These are phyloP conservation scores for Penicillium simplicissimum DNA, from an alignment of 495 filamentous ascomycete species.

Conservation along the genomic window DNA sequence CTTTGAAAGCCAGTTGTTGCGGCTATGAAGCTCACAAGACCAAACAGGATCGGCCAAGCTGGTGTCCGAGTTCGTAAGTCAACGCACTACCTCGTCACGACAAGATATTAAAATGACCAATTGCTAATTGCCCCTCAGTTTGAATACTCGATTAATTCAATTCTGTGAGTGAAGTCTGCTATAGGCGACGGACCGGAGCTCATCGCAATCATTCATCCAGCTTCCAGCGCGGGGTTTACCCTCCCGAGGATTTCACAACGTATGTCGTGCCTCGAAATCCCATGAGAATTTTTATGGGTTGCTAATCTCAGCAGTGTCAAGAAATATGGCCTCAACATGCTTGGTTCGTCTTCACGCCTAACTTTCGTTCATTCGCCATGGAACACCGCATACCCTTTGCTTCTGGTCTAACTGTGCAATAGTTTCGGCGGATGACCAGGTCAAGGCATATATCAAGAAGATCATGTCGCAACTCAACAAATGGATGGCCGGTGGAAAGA, in stretches of 20 bases:
- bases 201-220: slow-evolving; percentile 37
- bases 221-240: slow-evolving; percentile 96
- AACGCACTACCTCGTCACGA: not conserved
- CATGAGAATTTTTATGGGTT: not conserved
- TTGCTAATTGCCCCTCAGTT: slow-evolving; percentile 56
- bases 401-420: slow-evolving; percentile 16
- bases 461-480: slow-evolving; percentile 95
- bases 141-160: slow-evolving; percentile 96
- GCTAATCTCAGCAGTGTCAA: slow-evolving; percentile 63
- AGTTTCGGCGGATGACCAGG: slow-evolving; percentile 94
- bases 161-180: slow-evolving; percentile 56
- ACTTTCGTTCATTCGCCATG: not conserved
- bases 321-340: slow-evolving; percentile 99
- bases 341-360: slow-evolving; percentile 51
- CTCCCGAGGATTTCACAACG: slow-evolving; percentile 96
- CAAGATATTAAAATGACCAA: slow-evolving; percentile 19
- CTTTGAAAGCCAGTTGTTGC: not conserved
- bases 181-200: not conserved
- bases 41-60: slow-evolving; percentile 74
- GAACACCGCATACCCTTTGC: not conserved
- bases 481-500: slow-evolving; percentile 96
- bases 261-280: slow-evolving; percentile 44
- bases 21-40: slow-evolving; percentile 24
- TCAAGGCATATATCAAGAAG: slow-evolving; percentile 98
- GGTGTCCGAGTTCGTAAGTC: slow-evolving; percentile 88